Evolutionary conservation across 805 yeast genomes (phyloP).

Genomic region (Cyberlindnera veronae): DNA sequence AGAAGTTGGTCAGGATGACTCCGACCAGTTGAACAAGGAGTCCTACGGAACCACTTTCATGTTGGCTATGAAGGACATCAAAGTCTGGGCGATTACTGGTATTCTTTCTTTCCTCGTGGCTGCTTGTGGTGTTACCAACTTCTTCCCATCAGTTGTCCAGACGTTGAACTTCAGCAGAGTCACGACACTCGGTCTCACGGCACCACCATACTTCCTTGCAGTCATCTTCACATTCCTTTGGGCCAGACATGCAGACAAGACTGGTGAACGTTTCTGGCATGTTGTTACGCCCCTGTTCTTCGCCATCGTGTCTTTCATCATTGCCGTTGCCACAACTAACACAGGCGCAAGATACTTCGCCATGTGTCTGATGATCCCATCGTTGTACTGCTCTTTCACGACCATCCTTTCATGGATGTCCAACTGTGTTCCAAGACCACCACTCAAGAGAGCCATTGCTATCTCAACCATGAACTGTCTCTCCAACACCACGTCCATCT

Average conservation of each 20-base stretch:
- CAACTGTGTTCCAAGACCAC: constrained; percentile 53
- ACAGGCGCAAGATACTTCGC: constrained; percentile 58
- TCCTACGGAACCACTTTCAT: constrained; percentile 34
- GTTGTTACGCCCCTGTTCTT: constrained; percentile 40
- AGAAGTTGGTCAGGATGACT: constrained; percentile 29
- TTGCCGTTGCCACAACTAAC: constrained; percentile 47
- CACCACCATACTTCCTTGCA: constrained; percentile 55
- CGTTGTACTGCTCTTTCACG: constrained; percentile 51
- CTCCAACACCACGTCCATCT: constrained; percentile 53
- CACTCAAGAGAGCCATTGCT: constrained; percentile 56
- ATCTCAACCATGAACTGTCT: constrained; percentile 54
- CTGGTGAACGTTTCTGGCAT: constrained; percentile 53
- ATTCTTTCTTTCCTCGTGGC: constrained; percentile 45
- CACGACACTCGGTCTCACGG: constrained; percentile 53
- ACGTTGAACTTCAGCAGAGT: constrained; percentile 49
- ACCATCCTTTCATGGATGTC: constrained; percentile 54
- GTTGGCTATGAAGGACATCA: constrained; percentile 38
- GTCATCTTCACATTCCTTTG: constrained; percentile 47
- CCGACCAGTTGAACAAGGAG: constrained; percentile 25
- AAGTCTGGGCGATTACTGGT: constrained; percentile 46
- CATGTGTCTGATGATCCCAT: constrained; percentile 57
- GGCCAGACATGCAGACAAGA: constrained; percentile 54
- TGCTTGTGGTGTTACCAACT: constrained; percentile 58
- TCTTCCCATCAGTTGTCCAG: constrained; percentile 57
- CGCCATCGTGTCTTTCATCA: constrained; percentile 43